Percentiles rank a stretch among this genome's conserved stretches.
Evolutionary conservation across 768 basidiomycete genomes (phyloP).

Genomic region (Mycena venus): DNA sequence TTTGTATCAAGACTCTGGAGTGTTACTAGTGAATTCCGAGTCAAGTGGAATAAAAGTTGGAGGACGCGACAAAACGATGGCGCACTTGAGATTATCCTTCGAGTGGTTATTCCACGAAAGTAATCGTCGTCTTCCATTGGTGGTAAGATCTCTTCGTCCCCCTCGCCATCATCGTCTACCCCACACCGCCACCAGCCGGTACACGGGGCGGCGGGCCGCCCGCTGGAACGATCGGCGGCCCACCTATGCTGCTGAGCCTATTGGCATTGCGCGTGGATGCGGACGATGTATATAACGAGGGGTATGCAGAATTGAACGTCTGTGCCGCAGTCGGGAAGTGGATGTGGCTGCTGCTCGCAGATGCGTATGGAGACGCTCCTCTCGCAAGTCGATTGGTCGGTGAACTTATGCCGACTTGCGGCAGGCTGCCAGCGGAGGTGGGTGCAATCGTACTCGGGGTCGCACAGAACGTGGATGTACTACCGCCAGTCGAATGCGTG

Average conservation of each 20-base stretch:
- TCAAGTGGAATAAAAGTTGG: neutral
- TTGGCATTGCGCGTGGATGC: neutral
- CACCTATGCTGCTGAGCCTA: conserved; percentile 12
- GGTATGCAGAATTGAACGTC: neutral
- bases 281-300: neutral
- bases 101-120: conserved; percentile 89
- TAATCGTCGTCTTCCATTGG: conserved; percentile 93
- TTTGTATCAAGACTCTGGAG: conserved; percentile 88
- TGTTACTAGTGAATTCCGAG: too few relatives aligned
- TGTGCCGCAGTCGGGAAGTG: neutral
- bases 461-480: too few relatives aligned
- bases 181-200: conserved; percentile 30
- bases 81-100: conserved; percentile 87
- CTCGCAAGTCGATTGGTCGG: too few relatives aligned
- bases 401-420: too few relatives aligned
- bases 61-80: neutral
- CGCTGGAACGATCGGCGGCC: conserved; percentile 29
- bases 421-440: too few relatives aligned
- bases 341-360: neutral
- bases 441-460: too few relatives aligned
- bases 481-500: too few relatives aligned
- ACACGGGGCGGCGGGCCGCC: conserved; percentile 2
- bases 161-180: conserved; percentile 72
- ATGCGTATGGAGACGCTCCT: neutral
- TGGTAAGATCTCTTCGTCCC: conserved; percentile 83